Base-by-base conservation (phyloP, 805 yeast species). In the Candida maesae region DNA sequence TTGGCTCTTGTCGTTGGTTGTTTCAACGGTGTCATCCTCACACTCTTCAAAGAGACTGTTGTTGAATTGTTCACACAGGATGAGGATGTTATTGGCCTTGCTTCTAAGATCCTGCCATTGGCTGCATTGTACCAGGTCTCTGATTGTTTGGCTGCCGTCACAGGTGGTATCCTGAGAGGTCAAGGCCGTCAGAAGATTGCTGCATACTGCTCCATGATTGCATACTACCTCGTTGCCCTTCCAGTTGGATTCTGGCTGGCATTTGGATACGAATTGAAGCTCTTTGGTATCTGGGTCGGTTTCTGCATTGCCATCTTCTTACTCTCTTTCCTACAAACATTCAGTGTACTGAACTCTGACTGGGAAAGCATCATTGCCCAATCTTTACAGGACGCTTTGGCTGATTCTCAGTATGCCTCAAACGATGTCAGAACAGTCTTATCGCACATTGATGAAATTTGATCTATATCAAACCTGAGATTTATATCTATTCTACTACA, bases 141-240 rank as follows among this genome's bases (percentile, higher is more conserved):
- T 40, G 93, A 84, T 60, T 80, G 81, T 10, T 63, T 79, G 53
- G 76, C 81, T 47, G 84, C 87, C 13, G 78, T 81, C 36, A 75
- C 84, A 1, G 89, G 87, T 13, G 91, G 91, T 13, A 72, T 86
- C 45, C 65, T 84, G 39, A 71, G 93, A 57, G 91, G 91, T 6
- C 90, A 83, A 63, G 91, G 91, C 13, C 76, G 76, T 59, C 83
- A 81, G 32, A 74, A 71, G 51, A 71, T 80, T 27, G 83, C 84
- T 1, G 83, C 84, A 2, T 69, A 70, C 38, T 70, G 79, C 25
- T 78, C 78, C 44, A 58, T 81, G 47, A 44, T 76, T 25, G 66
- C 81, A 6, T 81, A 80, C 58, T 81, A 81, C 47, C 53, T 73
- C 13, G 57, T 80, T 24, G 84, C 84, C 1, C 58, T 81, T 27